phyloP scores from a whole-genome alignment of 1,284 basidiomycete genomes.

The Melampsora abietis-canadensis region DNA sequence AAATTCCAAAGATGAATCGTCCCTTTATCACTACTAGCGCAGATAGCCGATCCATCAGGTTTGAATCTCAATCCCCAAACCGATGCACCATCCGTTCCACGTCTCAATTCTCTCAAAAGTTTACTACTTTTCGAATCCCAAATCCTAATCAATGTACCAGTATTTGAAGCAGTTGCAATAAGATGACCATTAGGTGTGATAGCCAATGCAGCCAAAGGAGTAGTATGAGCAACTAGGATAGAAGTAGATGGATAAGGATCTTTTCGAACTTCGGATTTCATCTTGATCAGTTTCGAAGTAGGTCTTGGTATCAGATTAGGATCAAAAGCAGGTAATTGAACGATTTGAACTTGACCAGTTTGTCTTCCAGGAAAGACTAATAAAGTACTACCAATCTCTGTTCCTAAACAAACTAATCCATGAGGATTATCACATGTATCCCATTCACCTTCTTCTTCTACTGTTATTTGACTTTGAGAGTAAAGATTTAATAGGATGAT shows the following conservation, averaged over 20 bases:
- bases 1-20: slow-evolving; percentile 81
- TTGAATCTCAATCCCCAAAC: slow-evolving; percentile 74
- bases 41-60: slow-evolving; percentile 66
- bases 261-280: slow-evolving; percentile 47
- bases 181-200: slow-evolving; percentile 73
- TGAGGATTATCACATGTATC: slow-evolving; percentile 43
- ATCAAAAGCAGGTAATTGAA: slow-evolving; percentile 64
- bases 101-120: slow-evolving; percentile 72
- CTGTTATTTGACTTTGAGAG: slow-evolving; percentile 49
- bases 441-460: slow-evolving; percentile 24
- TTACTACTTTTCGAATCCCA: slow-evolving; percentile 78
- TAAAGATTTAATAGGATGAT: slow-evolving; percentile 75
- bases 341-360: slow-evolving; percentile 81
- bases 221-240: slow-evolving; percentile 81
- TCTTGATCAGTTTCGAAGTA: slow-evolving; percentile 58
- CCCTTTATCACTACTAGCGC: slow-evolving; percentile 93
- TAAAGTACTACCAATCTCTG: slow-evolving; percentile 70
- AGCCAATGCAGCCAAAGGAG: slow-evolving; percentile 72
- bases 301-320: slow-evolving; percentile 56
- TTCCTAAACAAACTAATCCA: slow-evolving; percentile 81
- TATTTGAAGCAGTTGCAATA: slow-evolving; percentile 76
- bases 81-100: slow-evolving; percentile 84
- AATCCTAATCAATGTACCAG: slow-evolving; percentile 80
- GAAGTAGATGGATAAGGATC: slow-evolving; percentile 53
- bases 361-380: slow-evolving; percentile 84